Evolutionary conservation across 78 protist species (phyloP).

Genomic region (Anaeramoeba flamelloides): DNA sequence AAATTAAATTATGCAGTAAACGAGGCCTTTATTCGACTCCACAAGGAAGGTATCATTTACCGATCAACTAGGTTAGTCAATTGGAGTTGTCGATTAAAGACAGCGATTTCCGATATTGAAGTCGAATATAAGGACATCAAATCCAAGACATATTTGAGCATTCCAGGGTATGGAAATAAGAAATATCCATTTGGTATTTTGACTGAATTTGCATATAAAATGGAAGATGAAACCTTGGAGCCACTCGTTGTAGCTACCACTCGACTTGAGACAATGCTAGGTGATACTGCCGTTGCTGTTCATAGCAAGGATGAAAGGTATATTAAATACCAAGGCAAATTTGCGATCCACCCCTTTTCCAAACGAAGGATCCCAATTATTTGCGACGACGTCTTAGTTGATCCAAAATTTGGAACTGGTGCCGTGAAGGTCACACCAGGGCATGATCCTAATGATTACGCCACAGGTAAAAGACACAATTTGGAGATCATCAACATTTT

Average conservation of each 20-base stretch:
- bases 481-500: constrained; percentile 53
- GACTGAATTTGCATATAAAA: too few relatives aligned
- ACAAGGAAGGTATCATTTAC: too few relatives aligned
- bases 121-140: constrained; percentile 57
- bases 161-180: too few relatives aligned
- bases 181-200: too few relatives aligned
- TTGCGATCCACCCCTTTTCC: too few relatives aligned
- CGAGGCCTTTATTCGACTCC: too few relatives aligned
- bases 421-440: constrained; percentile 94
- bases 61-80: too few relatives aligned
- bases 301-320: too few relatives aligned
- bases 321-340: constrained; percentile 13
- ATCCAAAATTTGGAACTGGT: constrained; percentile 82
- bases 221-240: constrained; percentile 25
- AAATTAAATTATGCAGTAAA: too few relatives aligned
- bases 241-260: constrained; percentile 89
- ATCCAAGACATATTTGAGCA: too few relatives aligned
- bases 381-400: constrained; percentile 50
- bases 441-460: constrained; percentile 94
- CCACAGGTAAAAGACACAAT: constrained; percentile 69
- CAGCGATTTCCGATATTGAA: constrained; percentile 95
- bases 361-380: constrained; percentile 71
- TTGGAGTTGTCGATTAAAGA: too few relatives aligned
- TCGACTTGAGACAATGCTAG: constrained; percentile 94
- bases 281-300: constrained; percentile 5